Conservation (phyloP, 495 filamentous ascomycete species). For the Penicillium lagena region DNA sequence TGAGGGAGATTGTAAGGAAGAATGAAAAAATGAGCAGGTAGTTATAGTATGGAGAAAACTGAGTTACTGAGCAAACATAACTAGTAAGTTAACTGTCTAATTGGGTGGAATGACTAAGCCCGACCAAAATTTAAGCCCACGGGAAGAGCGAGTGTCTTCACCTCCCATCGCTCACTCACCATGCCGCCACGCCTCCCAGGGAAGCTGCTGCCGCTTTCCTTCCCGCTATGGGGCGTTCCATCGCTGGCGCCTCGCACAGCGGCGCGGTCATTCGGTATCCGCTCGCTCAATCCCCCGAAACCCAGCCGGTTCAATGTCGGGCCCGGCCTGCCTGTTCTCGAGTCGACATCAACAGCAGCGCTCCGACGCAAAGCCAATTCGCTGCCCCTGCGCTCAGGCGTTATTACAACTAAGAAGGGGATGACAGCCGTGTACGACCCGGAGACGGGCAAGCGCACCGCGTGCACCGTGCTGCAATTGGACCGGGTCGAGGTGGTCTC, state of each 20-base stretch:
- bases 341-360: conserved; percentile 69
- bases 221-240: conserved; percentile 12
- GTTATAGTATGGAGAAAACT: no score
- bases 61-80: no score
- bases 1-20: no score
- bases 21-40: no score
- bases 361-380: conserved; percentile 70
- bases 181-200: conserved; percentile 33
- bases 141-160: conserved; percentile 3
- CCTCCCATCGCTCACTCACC: conserved; percentile 10
- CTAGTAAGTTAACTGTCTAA: no score
- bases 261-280: conserved; percentile 39
- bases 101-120: neutral
- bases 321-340: conserved; percentile 46
- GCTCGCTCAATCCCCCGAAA: conserved; percentile 43
- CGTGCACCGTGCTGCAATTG: conserved; percentile 91
- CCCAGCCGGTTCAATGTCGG: conserved; percentile 40
- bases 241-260: conserved; percentile 10
- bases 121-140: no score
- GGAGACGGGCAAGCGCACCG: conserved; percentile 64
- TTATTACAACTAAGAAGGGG: conserved; percentile 82
- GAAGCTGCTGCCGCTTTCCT: conserved; percentile 27
- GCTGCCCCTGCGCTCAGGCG: conserved; percentile 74
- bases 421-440: conserved; percentile 87
- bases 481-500: conserved; percentile 84